phyloP scores from a whole-genome alignment of 2,329 filamentous ascomycete species.

The Orbilia oligospora region DNA sequence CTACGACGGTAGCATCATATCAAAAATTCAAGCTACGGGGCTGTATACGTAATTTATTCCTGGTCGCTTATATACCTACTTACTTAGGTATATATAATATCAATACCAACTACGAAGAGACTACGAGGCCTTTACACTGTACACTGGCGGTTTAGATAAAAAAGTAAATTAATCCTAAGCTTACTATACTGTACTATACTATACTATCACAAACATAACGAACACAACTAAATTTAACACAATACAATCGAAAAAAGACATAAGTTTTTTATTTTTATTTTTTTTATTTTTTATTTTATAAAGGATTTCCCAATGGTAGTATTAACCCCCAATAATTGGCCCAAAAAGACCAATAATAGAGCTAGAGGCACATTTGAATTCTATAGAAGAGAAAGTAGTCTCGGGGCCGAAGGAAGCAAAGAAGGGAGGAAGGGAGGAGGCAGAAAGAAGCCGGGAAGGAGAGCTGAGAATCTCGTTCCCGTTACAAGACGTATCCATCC shows the following conservation, averaged over 20 bases:
- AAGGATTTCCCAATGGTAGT: not conserved
- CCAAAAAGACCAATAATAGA: not conserved
- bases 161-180: too few relatives aligned
- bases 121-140: too few relatives aligned
- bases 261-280: too few relatives aligned
- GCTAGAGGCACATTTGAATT: not conserved
- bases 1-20: too few relatives aligned
- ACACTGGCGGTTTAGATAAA: too few relatives aligned
- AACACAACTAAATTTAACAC: not conserved
- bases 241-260: not conserved
- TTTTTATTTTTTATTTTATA: not conserved
- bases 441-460: not conserved
- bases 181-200: too few relatives aligned
- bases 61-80: too few relatives aligned
- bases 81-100: too few relatives aligned
- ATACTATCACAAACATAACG: not conserved
- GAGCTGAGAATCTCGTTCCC: not conserved
- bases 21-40: too few relatives aligned
- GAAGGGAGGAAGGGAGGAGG: not conserved
- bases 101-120: too few relatives aligned
- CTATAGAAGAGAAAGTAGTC: conserved; percentile 11
- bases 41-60: too few relatives aligned
- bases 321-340: conserved; percentile 10
- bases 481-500: not conserved
- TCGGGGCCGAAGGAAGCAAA: not conserved